Conservation (phyloP, 2,329 filamentous ascomycete species). For the Calycina herbarum region DNA sequence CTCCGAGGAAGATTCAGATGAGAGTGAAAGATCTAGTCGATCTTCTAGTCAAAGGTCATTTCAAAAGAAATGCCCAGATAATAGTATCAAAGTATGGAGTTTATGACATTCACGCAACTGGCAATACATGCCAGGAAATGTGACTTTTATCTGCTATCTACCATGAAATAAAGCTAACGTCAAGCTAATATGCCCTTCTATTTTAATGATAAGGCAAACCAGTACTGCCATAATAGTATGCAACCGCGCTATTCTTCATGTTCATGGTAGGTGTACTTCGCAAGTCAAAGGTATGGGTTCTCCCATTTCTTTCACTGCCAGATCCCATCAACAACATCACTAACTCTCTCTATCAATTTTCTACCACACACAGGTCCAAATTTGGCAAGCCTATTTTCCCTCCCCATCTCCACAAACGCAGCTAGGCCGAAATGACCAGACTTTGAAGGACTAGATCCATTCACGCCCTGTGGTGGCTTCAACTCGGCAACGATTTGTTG, state of each 20-base stretch:
- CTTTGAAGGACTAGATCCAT: slow-evolving; percentile 21
- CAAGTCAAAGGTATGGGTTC: not conserved
- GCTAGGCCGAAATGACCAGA: slow-evolving; percentile 46
- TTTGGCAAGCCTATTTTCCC: slow-evolving; percentile 46
- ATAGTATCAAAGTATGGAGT: slow-evolving; percentile 49
- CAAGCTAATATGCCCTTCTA: slow-evolving; percentile 15
- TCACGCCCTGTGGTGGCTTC: slow-evolving; percentile 38
- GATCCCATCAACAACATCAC: slow-evolving; percentile 49
- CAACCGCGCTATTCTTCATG: not conserved
- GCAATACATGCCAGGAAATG: slow-evolving; percentile 19
- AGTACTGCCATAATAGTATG: not conserved
- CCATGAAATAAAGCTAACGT: slow-evolving; percentile 4
- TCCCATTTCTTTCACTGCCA: slow-evolving; percentile 23
- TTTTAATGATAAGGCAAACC: slow-evolving; percentile 5
- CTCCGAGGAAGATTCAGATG: slow-evolving; percentile 10
- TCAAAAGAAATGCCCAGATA: slow-evolving; percentile 37
- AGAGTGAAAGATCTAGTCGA: slow-evolving; percentile 4
- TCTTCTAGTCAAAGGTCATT: not conserved
- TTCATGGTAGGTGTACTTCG: not conserved
- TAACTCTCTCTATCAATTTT: slow-evolving; percentile 53
- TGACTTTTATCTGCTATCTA: slow-evolving; percentile 18
- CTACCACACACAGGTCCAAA: slow-evolving; percentile 56
- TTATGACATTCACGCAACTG: slow-evolving; percentile 33
- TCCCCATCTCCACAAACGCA: slow-evolving; percentile 57
- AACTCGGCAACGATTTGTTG: slow-evolving; percentile 59